Evolutionary conservation across 2,329 filamentous ascomycete species (phyloP), one percentile per base, ranked within the genome.

Genomic region (Aaosphaeria pasadenensis): DNA sequence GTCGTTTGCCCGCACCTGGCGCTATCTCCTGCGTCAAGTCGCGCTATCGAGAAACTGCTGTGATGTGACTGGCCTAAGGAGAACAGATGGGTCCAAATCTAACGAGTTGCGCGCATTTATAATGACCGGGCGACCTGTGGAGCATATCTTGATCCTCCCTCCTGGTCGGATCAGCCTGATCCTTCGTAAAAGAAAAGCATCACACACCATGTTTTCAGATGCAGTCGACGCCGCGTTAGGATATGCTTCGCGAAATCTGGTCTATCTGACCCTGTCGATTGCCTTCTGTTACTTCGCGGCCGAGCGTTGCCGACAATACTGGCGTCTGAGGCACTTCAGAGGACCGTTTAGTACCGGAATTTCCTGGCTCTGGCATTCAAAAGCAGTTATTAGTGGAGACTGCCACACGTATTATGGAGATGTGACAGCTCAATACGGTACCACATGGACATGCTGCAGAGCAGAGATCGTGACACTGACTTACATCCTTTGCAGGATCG

Each of bases 351-450:
- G 57, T 5, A 59, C 62, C 29, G 63, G 64, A 5, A 52, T 65
- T 35, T 66, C 62, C 11, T 63, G 62, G 59, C 52, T 57, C 43
- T 66, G 62, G 64, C 60, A 66, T 45, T 64, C 64, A 3, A 58
- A 49, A 35, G 66, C 63, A 6, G 59, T 66, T 13, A 38, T 66
- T 30, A 58, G 60, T 29, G 58, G 62, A 1, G 50, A 54, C 36
- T 47, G 60, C 4, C 56, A 67, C 43, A 41, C 46, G 30, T 56
- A 52, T 42, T 69, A 69, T 44, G 60, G 59, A 11, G 49, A 67
- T 9, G 59, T 57, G 6, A 66, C 57, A 5, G 59, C 65, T 30
- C 59, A 60, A 54, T 67, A 65, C 41, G 65, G 65, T 65, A 53
- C 47, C 33, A 36, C 33, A 36, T n/a, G 58, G 11, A n/a, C 11